Evolutionary conservation across 1,139 yeast species (phyloP), one percentile per base, ranked within the genome.

Genomic region (Dujonia santamariae): DNA sequence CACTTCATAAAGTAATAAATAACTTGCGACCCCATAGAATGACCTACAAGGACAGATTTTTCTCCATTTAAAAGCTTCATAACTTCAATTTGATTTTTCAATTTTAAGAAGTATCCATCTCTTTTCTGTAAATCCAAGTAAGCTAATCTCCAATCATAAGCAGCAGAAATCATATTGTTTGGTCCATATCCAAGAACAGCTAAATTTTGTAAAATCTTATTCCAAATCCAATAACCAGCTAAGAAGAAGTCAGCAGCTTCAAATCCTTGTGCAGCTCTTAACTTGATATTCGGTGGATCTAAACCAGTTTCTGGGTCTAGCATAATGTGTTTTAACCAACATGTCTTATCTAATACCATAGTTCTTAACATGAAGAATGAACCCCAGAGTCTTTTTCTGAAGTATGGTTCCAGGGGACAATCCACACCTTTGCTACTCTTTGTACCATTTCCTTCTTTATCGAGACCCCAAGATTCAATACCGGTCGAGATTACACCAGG

Each of bases 151-250:
- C 98, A 92, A 58, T 92, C 98, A 56, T 92, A 92, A 2, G 96
- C 74, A 1, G 97, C 98, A 37, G 90, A 80, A 21, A 74, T 54
- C 97, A 92, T 88, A 50, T 77, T 85, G 48, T 87, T 82, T 2
- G 96, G 92, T 30, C 87, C 95, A 57, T 92, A 92, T 0, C 97
- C 97, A 43, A 94, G 75, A 1, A 87, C 97, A 2, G 96, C 95
- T 45, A 94, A 66, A 50, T 94, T 94, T 55, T 92, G 96, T 13
- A 92, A 67, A 37, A 92, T 78, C 55, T 94, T 92, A 56, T 87
- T 87, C 98, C 98, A 92, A 48, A 92, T 86, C 98, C 98, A 92
- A 59, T 92, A 92, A 0, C 98, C 98, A 4, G 97, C 87, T 58
- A 92, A 80, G 53, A 92, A 92, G 59, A 88, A 92, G 60, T 92